Evolutionary conservation across 768 basidiomycete species (phyloP).

Genomic region (Strobilomyces echinocephalus): DNA sequence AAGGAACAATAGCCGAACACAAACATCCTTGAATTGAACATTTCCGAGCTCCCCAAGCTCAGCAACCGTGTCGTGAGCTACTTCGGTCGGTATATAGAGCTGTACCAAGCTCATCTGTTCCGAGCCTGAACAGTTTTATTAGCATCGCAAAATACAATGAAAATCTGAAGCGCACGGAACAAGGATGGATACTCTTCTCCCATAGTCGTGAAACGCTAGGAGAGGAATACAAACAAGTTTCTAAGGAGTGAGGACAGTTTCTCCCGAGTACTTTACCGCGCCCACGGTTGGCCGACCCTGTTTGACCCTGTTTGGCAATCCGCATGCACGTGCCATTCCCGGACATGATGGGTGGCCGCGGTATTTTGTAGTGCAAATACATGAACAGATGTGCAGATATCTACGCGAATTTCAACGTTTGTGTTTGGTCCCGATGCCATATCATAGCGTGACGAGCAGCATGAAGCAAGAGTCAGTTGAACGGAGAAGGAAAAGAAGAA

Average conservation of each 20-base stretch:
- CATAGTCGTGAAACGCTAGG: conserved; percentile 37
- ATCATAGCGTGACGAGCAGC: conserved; percentile 3
- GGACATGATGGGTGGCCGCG: too few relatives aligned
- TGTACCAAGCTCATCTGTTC: conserved; percentile 98
- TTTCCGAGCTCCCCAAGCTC: conserved; percentile 94
- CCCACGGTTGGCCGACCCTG: background rate
- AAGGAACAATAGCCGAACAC: conserved; percentile 25
- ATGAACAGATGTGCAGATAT: background rate
- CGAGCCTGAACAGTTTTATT: conserved; percentile 56
- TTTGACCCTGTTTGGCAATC: conserved; percentile 23
- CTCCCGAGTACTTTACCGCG: background rate
- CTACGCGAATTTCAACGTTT: background rate
- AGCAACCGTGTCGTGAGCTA: conserved; percentile 93
- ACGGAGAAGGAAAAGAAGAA: background rate
- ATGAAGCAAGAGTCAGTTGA: background rate
- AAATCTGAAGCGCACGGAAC: conserved; percentile 53
- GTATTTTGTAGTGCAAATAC: background rate
- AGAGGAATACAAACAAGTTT: background rate
- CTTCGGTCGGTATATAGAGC: conserved; percentile 95
- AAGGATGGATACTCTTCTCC: conserved; percentile 77
- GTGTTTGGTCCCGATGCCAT: background rate
- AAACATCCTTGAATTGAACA: conserved; percentile 95
- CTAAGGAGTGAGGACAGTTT: background rate
- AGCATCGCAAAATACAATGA: background rate
- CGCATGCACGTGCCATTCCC: too few relatives aligned